Evolutionary conservation across 1,139 yeast species (phyloP).

Genomic region (Kodamaea alishanica): DNA sequence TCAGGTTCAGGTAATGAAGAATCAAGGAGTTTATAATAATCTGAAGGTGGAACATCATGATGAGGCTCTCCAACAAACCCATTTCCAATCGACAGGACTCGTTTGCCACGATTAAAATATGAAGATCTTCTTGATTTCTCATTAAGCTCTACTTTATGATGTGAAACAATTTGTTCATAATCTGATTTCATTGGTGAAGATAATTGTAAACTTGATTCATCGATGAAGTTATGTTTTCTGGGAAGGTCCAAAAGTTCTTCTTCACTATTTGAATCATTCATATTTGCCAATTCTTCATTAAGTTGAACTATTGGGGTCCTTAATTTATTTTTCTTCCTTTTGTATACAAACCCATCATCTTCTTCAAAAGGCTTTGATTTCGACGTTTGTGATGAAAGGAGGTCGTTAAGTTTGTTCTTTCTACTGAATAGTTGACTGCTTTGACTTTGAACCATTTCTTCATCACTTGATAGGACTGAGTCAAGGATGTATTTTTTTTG

Average conservation of each 20-base stretch:
- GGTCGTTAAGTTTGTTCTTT: constrained; percentile 26
- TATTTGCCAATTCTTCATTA: constrained; percentile 20
- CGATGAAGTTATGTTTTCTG: constrained; percentile 10
- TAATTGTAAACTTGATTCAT: constrained; percentile 18
- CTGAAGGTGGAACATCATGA: constrained; percentile 52
- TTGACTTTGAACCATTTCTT: constrained; percentile 1
- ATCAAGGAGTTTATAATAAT: constrained; percentile 63
- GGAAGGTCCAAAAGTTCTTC: constrained; percentile 9
- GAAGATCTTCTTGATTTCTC: constrained; percentile 39
- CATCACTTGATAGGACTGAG: constrained; percentile 2
- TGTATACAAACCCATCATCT: constrained; percentile 46
- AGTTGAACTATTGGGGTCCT: constrained; percentile 28
- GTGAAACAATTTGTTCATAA: not conserved
- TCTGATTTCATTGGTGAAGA: constrained; percentile 23
- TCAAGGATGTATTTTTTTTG: not conserved
- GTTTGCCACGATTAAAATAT: constrained; percentile 58
- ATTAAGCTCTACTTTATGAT: not conserved
- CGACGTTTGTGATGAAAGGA: constrained; percentile 19
- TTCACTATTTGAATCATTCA: constrained; percentile 6
- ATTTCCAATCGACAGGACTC: constrained; percentile 72
- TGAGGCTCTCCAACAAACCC: constrained; percentile 72
- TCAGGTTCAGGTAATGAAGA: constrained; percentile 66
- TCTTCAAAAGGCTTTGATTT: constrained; percentile 28
- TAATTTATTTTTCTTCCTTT: constrained; percentile 21
- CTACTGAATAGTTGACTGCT: constrained; percentile 18